Base-by-base conservation (phyloP, 2,329 filamentous ascomycete genomes). In the Tricladium varicosporioides region DNA sequence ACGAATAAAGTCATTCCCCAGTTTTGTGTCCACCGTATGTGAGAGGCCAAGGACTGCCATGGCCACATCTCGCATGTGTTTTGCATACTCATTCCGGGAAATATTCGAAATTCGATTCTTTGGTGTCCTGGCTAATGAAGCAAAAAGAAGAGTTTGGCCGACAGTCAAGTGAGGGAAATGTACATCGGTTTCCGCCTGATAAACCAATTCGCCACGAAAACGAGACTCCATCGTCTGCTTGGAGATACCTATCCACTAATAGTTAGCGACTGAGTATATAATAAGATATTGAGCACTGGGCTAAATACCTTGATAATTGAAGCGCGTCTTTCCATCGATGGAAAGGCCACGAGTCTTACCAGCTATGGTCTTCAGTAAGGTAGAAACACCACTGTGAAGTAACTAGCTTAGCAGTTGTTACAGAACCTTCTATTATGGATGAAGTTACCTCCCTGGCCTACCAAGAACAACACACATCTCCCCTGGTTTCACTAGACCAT, bases 111-210 rank as follows among this genome's bases (percentile, higher is more conserved):
- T 13, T 11, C 18, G 42, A n/a, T 47, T 32, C 22, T 22, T 14
- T 14, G 43, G 31, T 13, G 18, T 36, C 15, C 55, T 2, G 87
- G 78, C 82, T 40, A 84, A 81, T 1, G 88, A 79, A 0, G 88
- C 88, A 65, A 91, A 91, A 50, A 83, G 78, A 0, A 92, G 76
- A 0, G 88, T 92, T 59, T 90, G 79, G 1, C 85, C 84, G 16
- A 91, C 87, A 0, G 84, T 89, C 11, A 92, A 74, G 10, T 87
- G 84, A 0, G 88, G 85, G 62, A 91, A 91, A 69, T 91, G 88
- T 46, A 85, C 78, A 66, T 90, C 87, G 19, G 79, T 75, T 72
- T 92, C 88, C 13, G 89, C 84, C 61, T 89, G 75, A 46, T 75
- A 73, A 75, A 84, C 84, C 52, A 75, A 69, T 51, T 73, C 67